A percentile compares a stretch with the other conserved stretches of the same genome.
Evolutionary conservation across 2,329 filamentous ascomycete genomes (phyloP).

Genomic region (Sporothrix brasiliensis): DNA sequence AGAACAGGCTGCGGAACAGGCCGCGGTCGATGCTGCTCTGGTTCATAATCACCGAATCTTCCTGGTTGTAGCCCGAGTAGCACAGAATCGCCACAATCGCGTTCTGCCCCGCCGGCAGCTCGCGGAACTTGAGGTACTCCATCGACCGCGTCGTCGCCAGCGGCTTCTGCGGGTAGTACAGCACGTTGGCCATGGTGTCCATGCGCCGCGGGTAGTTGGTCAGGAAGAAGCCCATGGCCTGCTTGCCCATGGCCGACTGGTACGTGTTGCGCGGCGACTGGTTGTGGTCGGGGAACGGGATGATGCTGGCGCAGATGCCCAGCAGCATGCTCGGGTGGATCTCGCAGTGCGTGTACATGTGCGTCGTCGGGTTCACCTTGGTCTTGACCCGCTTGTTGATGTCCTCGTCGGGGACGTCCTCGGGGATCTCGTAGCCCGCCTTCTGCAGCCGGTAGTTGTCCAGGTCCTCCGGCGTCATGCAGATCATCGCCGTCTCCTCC

Average conservation of each 20-base stretch:
- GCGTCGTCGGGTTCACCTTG: constrained; percentile 80
- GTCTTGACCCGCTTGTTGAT: constrained; percentile 87
- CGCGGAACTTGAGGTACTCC: constrained; percentile 98
- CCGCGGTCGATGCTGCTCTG: constrained; percentile 98
- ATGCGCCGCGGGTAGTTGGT: constrained; percentile 97
- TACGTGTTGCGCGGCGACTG: constrained; percentile 98
- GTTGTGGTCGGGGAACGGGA: constrained; percentile 99
- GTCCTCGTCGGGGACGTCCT: constrained; percentile 67
- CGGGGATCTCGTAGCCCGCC: constrained; percentile 40
- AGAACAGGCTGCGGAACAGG: constrained; percentile 96
- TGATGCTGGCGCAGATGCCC: constrained; percentile 97
- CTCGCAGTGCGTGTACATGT: constrained; percentile 97
- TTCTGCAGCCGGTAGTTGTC: constrained; percentile 74
- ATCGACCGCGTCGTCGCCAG: constrained; percentile 94
- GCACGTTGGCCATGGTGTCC: constrained; percentile 99
- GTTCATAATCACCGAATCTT: constrained; percentile 99
- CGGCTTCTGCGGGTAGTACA: constrained; percentile 98
- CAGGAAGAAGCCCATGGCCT: constrained; percentile 98
- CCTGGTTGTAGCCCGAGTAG: constrained; percentile 98
- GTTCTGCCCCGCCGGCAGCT: constrained; percentile 94
- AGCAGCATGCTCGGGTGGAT: constrained; percentile 99
- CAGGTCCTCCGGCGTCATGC: constrained; percentile 96
- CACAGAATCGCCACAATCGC: constrained; percentile 97
- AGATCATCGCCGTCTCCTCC: constrained; percentile 98
- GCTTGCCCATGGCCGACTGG: constrained; percentile 99